Evolutionary conservation across 2,329 filamentous ascomycete species (phyloP).

Genomic region (Penicillium thymicola): DNA sequence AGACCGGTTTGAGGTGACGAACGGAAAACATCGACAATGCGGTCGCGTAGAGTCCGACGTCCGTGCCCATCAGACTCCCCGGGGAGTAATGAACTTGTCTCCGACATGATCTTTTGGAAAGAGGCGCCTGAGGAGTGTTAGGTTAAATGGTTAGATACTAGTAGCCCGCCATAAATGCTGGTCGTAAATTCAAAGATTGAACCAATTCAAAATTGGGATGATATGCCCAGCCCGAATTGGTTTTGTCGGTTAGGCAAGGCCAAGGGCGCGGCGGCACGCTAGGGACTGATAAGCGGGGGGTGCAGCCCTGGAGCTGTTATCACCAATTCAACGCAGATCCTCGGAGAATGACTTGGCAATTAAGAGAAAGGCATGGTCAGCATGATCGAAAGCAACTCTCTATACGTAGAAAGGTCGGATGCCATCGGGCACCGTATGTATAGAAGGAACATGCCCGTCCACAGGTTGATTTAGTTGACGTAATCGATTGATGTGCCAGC

Average conservation of each 20-base stretch:
- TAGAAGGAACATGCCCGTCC: not conserved
- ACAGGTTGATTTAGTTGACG: not conserved
- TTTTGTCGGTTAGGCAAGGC: slow-evolving; percentile 19
- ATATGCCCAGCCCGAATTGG: not conserved
- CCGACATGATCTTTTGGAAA: slow-evolving; percentile 22
- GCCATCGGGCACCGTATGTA: not conserved
- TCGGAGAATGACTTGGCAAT: not conserved
- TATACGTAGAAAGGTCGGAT: not conserved
- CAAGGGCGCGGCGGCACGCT: slow-evolving; percentile 9
- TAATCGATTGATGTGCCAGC: slow-evolving; percentile 1
- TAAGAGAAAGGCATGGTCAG: not conserved
- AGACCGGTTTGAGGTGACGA: slow-evolving; percentile 12
- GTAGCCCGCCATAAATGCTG: slow-evolving; percentile 7
- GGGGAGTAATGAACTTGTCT: slow-evolving; percentile 22
- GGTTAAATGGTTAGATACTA: not conserved
- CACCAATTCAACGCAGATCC: not conserved
- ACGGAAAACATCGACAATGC: slow-evolving; percentile 32
- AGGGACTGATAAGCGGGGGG: slow-evolving; percentile 21
- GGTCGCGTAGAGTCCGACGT: slow-evolving; percentile 31
- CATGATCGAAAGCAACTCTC: not conserved
- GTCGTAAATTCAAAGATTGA: not conserved
- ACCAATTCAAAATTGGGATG: not conserved
- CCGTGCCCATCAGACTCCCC: slow-evolving; percentile 20
- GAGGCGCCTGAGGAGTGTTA: not conserved
- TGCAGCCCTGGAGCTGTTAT: slow-evolving; percentile 2